These are phyloP conservation scores for Antitrichia curtipendula DNA, from an alignment of 225 moss, liverwort and hornwort genomes.

Conservation along the genomic window DNA sequence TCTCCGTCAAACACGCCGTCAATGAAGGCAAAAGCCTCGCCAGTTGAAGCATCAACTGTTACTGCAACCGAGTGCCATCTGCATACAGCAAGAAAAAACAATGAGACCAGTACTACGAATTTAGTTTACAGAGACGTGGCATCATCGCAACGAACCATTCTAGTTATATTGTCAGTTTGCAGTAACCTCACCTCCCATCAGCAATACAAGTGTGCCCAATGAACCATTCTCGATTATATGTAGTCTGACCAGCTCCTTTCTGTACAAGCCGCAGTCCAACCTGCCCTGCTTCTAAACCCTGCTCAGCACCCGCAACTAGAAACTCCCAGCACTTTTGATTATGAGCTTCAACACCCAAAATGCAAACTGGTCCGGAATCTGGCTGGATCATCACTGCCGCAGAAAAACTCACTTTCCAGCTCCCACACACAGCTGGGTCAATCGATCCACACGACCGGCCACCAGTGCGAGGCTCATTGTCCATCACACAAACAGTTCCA, in stretches of 20 bases:
- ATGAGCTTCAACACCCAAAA: constrained; percentile 74
- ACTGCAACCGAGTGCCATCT: constrained; percentile 97
- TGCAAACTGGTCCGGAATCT: constrained; percentile 93
- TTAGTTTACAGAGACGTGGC: background rate
- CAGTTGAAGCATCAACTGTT: constrained; percentile 73
- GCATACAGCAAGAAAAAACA: background rate
- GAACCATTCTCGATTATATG: constrained; percentile 81
- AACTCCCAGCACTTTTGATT: constrained; percentile 94
- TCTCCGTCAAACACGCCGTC: constrained; percentile 90
- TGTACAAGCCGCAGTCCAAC: constrained; percentile 89
- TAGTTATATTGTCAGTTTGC: background rate
- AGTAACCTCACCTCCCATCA: constrained; percentile 73
- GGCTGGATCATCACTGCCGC: constrained; percentile 94
- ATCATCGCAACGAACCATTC: background rate
- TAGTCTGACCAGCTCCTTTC: constrained; percentile 93
- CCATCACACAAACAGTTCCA: constrained; percentile 90
- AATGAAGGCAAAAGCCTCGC: constrained; percentile 79
- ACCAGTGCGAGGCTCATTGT: constrained; percentile 90
- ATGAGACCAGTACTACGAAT: background rate
- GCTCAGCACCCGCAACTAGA: constrained; percentile 90
- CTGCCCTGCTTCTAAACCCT: constrained; percentile 95
- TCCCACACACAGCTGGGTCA: constrained; percentile 72
- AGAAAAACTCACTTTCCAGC: constrained; percentile 87
- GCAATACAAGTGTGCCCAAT: constrained; percentile 84
- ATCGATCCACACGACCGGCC: constrained; percentile 75